These are phyloP conservation scores for Blepharisma stoltei DNA, from an alignment of 73 alveolate species.

Conservation along the genomic window DNA sequence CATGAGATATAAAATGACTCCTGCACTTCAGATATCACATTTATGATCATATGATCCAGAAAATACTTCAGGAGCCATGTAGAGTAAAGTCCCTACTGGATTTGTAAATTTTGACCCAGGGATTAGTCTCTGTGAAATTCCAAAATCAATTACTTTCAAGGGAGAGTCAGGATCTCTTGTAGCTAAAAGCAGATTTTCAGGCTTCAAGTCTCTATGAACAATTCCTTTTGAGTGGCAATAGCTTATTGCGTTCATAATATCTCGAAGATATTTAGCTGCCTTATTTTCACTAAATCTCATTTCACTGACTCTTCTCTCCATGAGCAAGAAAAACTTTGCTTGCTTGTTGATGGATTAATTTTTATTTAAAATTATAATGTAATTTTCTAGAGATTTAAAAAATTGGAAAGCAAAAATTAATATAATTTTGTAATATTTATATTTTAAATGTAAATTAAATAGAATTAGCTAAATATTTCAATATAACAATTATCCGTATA, in stretches of 20 bases:
- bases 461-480: too few species aligned
- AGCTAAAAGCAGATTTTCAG: slow-evolving; percentile 86
- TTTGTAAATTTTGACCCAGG: slow-evolving; percentile 33
- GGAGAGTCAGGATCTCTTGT: slow-evolving; percentile 67
- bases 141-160: slow-evolving; percentile 84
- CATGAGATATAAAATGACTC: slow-evolving; percentile 52
- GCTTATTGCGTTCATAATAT: slow-evolving; percentile 66
- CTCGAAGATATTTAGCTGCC: slow-evolving; percentile 55
- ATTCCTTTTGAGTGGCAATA: slow-evolving; percentile 85
- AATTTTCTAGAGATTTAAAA: too few species aligned
- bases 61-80: slow-evolving; percentile 63
- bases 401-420: too few species aligned
- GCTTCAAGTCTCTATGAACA: slow-evolving; percentile 93
- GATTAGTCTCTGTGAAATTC: slow-evolving; percentile 45
- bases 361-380: too few species aligned
- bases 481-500: too few species aligned
- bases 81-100: slow-evolving; percentile 43
- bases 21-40: slow-evolving; percentile 63
- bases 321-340: slow-evolving; percentile 44
- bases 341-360: slow-evolving; percentile 24
- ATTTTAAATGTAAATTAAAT: too few species aligned
- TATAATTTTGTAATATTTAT: too few species aligned
- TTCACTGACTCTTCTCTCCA: slow-evolving; percentile 43
- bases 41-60: slow-evolving; percentile 50
- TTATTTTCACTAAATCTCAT: slow-evolving; percentile 2